These are phyloP conservation scores for Diaporthe caulivora DNA, from an alignment of 2,329 filamentous ascomycete species.

Conservation along the genomic window DNA sequence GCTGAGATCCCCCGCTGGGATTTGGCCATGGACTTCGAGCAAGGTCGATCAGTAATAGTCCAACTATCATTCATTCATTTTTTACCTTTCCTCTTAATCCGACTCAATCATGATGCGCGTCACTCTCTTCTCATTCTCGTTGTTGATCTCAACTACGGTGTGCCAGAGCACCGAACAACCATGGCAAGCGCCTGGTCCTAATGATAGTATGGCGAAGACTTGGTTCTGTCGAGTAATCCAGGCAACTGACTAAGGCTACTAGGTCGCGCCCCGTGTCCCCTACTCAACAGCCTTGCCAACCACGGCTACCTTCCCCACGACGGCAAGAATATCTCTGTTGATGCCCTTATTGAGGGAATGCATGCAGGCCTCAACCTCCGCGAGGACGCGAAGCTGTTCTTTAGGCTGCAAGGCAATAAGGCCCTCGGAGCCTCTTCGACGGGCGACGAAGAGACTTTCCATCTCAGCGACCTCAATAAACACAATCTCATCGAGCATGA, in stretches of 20 bases:
- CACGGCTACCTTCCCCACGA: slow-evolving; percentile 22
- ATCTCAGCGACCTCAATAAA: slow-evolving; percentile 20
- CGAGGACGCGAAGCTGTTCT: slow-evolving; percentile 17
- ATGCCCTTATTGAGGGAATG: slow-evolving; percentile 18
- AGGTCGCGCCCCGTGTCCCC: slow-evolving; percentile 26
- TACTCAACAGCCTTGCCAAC: slow-evolving; percentile 30
- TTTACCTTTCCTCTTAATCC: neutral
- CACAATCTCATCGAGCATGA: slow-evolving; percentile 19
- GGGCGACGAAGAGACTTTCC: slow-evolving; percentile 7
- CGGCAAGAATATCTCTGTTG: slow-evolving; percentile 23
- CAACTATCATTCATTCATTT: neutral
- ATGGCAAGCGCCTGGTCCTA: slow-evolving; percentile 8
- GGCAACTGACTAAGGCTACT: neutral
- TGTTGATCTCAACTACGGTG: neutral
- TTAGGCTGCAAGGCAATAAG: slow-evolving; percentile 17
- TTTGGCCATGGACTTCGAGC: neutral
- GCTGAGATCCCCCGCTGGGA: neutral
- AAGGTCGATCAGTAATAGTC: neutral
- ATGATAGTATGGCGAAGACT: neutral
- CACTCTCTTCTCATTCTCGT: neutral
- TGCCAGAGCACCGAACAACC: neutral
- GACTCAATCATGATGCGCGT: neutral
- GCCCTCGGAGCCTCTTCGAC: slow-evolving; percentile 18
- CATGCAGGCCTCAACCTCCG: slow-evolving; percentile 5
- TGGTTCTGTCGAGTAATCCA: too few relatives aligned